A percentile compares a stretch with the other conserved stretches of the same genome.
phyloP scores from a whole-genome alignment of 2,329 filamentous ascomycete genomes.

The Pyrenochaeta sp. region DNA sequence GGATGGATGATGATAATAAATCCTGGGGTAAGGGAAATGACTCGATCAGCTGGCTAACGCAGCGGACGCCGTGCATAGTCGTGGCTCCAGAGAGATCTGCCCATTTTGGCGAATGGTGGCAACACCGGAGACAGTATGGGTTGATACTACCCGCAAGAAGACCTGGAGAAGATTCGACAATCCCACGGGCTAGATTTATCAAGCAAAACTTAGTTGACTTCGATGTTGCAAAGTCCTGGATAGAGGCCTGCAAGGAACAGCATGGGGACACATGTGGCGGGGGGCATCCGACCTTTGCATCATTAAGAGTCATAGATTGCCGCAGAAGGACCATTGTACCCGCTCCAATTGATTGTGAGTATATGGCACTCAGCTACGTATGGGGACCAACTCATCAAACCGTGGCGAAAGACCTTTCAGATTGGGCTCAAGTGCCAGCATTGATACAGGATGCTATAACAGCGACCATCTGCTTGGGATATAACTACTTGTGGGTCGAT shows the following conservation, averaged over 20 bases:
- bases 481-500: constrained; percentile 2
- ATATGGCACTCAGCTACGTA: constrained; percentile 3
- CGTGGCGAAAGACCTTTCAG: not conserved
- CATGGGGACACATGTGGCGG: not conserved
- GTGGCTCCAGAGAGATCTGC: not conserved
- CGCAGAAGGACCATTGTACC: not conserved
- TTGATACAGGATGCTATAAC: not conserved
- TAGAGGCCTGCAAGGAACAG: not conserved
- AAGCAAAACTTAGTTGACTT: not conserved
- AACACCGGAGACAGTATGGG: not conserved
- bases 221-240: not conserved
- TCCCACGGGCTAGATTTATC: not conserved
- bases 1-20: not conserved
- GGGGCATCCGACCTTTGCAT: not conserved
- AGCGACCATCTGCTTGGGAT: not conserved
- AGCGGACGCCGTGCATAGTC: not conserved
- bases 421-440: not conserved
- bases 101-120: not conserved
- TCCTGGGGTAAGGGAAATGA: not conserved
- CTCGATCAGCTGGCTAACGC: not conserved
- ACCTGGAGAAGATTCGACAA: not conserved
- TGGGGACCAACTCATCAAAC: not conserved
- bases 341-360: not conserved
- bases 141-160: not conserved
- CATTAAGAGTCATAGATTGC: not conserved